phyloP scores from a whole-genome alignment of 2,329 filamentous ascomycete genomes.

The Graphiopsis chlorocephala region DNA sequence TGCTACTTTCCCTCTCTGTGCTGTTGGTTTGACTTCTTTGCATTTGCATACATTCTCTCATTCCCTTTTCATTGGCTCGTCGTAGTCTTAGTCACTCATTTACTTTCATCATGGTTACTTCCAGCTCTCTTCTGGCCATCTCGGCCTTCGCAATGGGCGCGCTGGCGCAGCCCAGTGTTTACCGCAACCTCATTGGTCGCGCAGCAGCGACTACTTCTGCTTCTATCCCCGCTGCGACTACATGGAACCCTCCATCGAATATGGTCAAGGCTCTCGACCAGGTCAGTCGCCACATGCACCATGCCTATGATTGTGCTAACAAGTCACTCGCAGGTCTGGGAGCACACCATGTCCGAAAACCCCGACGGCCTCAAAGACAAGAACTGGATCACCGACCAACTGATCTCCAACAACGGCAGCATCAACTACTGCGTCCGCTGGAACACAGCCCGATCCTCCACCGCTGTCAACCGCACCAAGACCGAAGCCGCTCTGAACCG shows the following conservation, averaged over 20 bases:
- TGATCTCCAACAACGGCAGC: slow-evolving; percentile 26
- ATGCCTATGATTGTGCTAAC: neutral
- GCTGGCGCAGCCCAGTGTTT: slow-evolving; percentile 6
- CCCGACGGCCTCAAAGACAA: slow-evolving; percentile 13
- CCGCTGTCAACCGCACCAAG: slow-evolving; percentile 40
- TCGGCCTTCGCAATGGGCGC: slow-evolving; percentile 7
- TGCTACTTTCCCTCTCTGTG: neutral
- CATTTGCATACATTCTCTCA: neutral
- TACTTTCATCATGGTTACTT: neutral
- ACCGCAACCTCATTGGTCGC: slow-evolving; percentile 3
- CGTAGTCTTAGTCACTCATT: neutral
- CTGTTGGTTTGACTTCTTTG: neutral
- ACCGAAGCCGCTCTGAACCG: slow-evolving; percentile 37
- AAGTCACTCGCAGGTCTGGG: slow-evolving; percentile 1
- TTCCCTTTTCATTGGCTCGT: neutral
- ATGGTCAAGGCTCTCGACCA: slow-evolving; percentile 14
- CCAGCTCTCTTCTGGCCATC: slow-evolving; percentile 1
- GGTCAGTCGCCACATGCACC: neutral
- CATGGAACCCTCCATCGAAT: slow-evolving; percentile 12
- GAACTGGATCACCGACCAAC: slow-evolving; percentile 17
- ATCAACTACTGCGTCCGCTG: slow-evolving; percentile 47
- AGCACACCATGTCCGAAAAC: slow-evolving; percentile 13
- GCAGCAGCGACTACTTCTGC: slow-evolving; percentile 2
- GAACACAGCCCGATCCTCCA: slow-evolving; percentile 41
- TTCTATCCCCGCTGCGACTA: slow-evolving; percentile 8